Base-by-base conservation (phyloP, 2,329 filamentous ascomycete species). In the Magnaporthiopsis poae region DNA sequence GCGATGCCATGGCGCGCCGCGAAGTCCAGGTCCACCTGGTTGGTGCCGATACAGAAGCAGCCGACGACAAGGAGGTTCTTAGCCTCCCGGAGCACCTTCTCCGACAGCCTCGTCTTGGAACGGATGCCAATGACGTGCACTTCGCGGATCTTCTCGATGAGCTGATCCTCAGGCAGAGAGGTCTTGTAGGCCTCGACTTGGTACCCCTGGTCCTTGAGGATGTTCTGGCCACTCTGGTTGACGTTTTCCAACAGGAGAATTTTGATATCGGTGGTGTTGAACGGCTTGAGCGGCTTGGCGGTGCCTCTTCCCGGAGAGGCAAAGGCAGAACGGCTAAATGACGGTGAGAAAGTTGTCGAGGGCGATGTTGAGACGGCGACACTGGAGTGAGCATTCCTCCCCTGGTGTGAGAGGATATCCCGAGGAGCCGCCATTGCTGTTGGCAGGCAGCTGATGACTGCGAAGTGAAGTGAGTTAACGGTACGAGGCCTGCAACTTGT, bases 31-130 rank as follows among this genome's bases (percentile, higher is more conserved):
- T 96, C 89, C 70, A 96, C 92, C 77, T 96, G 92, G 80, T 96
- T 98, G 67, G 95, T 99, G 71, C 95, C 95, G 73, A 99, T 99
- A 78, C 95, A 99, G 85, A 99, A 99, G 81, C 95, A 99, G 68
- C 95, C 95, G 72, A 98, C 87, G 69, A 97, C 95, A 68, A 98
- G 90, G 66, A 99, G 85, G 77, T 97, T 96, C 81, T 93, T 96
- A 66, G 95, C 95, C 76, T 96, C 89, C 67, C 86, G 84, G 68
- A 99, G 84, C 35, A 99, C 91, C 73, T 88, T 89, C 69, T 90
- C 88, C 11, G 88, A 94, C 75, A 99, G 86, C 81, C 95, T 96
- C 46, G 95, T 99, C 83, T 99, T 99, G 68, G 94, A 98, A 70
- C 95, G 91, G 73, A 99, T 98, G 71, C 95, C 95, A 75, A 99